phyloP scores from a whole-genome alignment of 257 asterid genomes.

The Galeopsis tetrahit region DNA sequence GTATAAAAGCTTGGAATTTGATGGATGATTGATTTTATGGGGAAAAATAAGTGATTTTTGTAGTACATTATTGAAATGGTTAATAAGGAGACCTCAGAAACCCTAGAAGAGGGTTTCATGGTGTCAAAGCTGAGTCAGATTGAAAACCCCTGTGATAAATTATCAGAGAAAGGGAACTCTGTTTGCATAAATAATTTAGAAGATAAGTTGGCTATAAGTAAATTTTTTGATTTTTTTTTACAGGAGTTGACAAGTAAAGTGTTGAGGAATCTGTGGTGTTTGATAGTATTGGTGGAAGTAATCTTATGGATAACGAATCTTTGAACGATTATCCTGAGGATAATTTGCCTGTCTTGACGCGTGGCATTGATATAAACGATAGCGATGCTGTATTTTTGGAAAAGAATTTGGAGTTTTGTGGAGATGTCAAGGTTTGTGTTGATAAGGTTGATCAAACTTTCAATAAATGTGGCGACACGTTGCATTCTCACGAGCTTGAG shows the following conservation, averaged over 20 bases:
- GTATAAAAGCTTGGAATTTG: conserved; percentile 43
- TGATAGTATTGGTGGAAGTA: conserved; percentile 39
- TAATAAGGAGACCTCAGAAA: conserved; percentile 38
- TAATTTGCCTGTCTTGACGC: conserved; percentile 18
- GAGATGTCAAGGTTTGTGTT: conserved; percentile 23
- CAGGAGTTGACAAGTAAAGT: not conserved
- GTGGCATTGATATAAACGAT: conserved; percentile 10
- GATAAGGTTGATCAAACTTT: conserved; percentile 31
- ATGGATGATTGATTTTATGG: conserved; percentile 37
- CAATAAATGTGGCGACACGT: conserved; percentile 26
- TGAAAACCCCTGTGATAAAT: conserved; percentile 38
- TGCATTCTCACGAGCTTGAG: conserved; percentile 33
- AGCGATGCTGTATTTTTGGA: conserved; percentile 26
- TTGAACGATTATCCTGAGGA: conserved; percentile 23
- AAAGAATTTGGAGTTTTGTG: conserved; percentile 33
- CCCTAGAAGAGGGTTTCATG: conserved; percentile 45
- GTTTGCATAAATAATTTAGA: conserved; percentile 39
- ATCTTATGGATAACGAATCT: conserved; percentile 29
- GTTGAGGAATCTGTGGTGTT: conserved; percentile 31
- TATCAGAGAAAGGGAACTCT: conserved; percentile 33
- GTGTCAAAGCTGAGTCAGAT: conserved; percentile 29
- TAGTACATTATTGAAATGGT: conserved; percentile 50
- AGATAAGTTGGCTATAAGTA: conserved; percentile 18
- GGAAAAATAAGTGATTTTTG: conserved; percentile 50
- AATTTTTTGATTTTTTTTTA: too few species aligned